A percentile compares a stretch with the other conserved stretches of the same genome.
phyloP scores from a whole-genome alignment of 768 basidiomycete genomes.

The Leccinum sublutescens region DNA sequence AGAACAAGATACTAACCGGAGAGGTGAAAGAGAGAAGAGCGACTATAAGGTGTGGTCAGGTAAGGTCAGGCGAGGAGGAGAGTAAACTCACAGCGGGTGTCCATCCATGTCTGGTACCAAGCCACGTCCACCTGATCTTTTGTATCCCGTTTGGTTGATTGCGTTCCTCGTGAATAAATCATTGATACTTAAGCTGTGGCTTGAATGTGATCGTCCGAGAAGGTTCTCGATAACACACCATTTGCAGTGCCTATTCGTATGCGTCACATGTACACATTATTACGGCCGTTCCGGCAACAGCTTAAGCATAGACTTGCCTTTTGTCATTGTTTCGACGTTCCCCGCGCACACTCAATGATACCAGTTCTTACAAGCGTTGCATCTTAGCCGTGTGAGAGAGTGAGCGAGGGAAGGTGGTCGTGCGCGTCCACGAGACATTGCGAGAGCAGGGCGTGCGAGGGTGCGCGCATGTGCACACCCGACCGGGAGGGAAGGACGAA shows the following conservation, averaged over 20 bases:
- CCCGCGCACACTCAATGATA: conserved; percentile 83
- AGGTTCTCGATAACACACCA: conserved; percentile 59
- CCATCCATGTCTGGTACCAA: conserved; percentile 12
- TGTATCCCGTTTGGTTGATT: conserved; percentile 69
- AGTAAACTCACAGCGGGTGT: conserved; percentile 15
- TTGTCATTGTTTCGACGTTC: conserved; percentile 70
- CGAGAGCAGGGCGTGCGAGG: too few relatives aligned
- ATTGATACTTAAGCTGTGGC: conserved; percentile 57
- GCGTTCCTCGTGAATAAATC: conserved; percentile 55
- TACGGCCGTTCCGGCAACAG: conserved; percentile 13
- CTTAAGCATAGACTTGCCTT: conserved; percentile 49
- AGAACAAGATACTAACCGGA: conserved; percentile 3
- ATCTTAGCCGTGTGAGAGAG: conserved; percentile 41
- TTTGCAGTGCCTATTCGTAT: conserved; percentile 60
- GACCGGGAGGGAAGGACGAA: too few relatives aligned
- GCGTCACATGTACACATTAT: conserved; percentile 17
- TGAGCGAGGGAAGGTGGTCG: too few relatives aligned
- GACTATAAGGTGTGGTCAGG: conserved; percentile 3
- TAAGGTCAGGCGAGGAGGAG: too few relatives aligned
- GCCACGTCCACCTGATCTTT: conserved; percentile 60
- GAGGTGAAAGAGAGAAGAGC: neutral
- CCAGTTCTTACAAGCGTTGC: conserved; percentile 80
- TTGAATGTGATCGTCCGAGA: conserved; percentile 69
- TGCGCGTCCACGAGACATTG: too few relatives aligned
- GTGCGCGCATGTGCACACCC: too few relatives aligned